Evolutionary conservation across 2,329 filamentous ascomycete species (phyloP), one percentile per base, ranked within the genome.

Genomic region (Pezizomycotina sp.): DNA sequence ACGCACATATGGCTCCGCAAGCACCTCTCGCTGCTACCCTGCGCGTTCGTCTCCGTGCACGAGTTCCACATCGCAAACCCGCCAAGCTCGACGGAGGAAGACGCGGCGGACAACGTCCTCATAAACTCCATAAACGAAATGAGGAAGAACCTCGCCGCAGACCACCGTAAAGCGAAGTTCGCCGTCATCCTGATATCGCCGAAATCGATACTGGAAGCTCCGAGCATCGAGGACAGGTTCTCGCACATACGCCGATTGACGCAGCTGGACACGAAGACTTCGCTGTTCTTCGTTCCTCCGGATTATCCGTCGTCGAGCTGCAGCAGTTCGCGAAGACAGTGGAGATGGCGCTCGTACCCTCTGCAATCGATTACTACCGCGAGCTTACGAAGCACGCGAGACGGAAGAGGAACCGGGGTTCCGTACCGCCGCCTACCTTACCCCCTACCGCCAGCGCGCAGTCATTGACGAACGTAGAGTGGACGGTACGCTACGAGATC

Each of bases 401-500:
- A 48, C 77, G 89, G 55, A 95, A 95, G 62, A 77, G 80, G 48
- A 77, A 78, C 29, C 70, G 83, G 40, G 77, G 80, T 5, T 65
- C 72, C 12, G 73, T 78, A 9, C 83, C 83, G 7, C 74, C 77
- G 30, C 82, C 84, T 3, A 86, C 82, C 5, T 67, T 81, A 20
- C 80, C 83, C 4, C 81, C 82, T 1, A 86, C 80, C 0, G 81
- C 80, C 18, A 91, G 81, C 1, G 91, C 83, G 1, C 79, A 89
- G 51, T 81, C 78, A 0, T 59, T 93, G n/a, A 79, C 83, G 1
- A 63, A 76, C 6, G 74, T 82, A 26, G 84, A 81, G 3, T 98
- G 86, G 89, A 83, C 82, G 52, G 76, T 91, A 34, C 75, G 86
- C 10, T 93, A 93, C 57, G 86, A 98, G 52, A 83, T 92, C 61